Percentiles rank a stretch among this genome's conserved stretches.
phyloP scores from a whole-genome alignment of 345 rosid species.

The Lepidium aucheri region DNA sequence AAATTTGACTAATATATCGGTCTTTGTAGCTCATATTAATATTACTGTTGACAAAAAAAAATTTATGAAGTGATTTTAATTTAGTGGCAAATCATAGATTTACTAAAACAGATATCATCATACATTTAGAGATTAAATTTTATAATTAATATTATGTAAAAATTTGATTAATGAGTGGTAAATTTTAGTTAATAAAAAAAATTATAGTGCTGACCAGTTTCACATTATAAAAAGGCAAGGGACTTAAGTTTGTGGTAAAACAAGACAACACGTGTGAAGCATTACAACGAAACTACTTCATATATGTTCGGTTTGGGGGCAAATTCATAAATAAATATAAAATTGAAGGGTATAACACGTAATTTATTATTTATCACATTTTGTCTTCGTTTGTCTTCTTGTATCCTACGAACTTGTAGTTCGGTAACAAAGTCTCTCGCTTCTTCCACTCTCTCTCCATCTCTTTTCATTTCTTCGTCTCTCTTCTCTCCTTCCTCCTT shows the following conservation, averaged over 20 bases:
- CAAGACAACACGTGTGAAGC: conserved; percentile 17
- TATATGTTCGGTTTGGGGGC: not conserved
- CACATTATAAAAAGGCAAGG: not conserved
- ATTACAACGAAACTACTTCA: not conserved
- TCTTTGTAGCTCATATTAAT: too few species aligned
- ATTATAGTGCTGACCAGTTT: too few species aligned
- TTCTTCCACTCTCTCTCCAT: conserved; percentile 17
- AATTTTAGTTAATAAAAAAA: too few species aligned
- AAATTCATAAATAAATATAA: not conserved
- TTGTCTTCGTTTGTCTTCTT: not conserved
- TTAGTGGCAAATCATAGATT: too few species aligned
- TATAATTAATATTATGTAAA: too few species aligned
- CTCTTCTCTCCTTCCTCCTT: not conserved
- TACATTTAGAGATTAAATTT: too few species aligned
- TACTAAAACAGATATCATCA: too few species aligned
- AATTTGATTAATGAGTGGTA: too few species aligned
- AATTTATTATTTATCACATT: not conserved
- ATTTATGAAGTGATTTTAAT: too few species aligned
- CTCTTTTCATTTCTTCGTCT: not conserved
- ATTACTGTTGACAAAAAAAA: too few species aligned
- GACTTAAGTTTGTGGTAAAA: conserved; percentile 1
- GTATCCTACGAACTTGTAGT: conserved; percentile 10
- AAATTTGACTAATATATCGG: too few species aligned
- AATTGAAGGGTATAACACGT: not conserved
- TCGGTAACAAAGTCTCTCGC: conserved; percentile 26